Percentiles rank a stretch among this genome's conserved stretches.
Evolutionary conservation across 495 filamentous ascomycete genomes (phyloP).

Genomic region (Copromyces sp.): DNA sequence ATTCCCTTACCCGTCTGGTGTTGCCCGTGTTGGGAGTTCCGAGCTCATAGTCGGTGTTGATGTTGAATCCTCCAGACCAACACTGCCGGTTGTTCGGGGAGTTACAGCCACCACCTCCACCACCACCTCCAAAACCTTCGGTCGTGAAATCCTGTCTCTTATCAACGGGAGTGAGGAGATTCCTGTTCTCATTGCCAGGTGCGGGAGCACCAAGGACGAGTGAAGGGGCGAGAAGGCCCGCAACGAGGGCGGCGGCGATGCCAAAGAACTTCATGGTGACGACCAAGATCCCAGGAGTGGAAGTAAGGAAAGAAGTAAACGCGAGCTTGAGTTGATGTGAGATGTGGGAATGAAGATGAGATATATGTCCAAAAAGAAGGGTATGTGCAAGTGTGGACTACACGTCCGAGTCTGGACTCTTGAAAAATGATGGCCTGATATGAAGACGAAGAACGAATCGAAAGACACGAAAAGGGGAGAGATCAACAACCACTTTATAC

Average conservation of each 20-base stretch:
- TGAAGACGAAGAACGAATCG: not conserved
- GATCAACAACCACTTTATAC: not conserved
- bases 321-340: not conserved
- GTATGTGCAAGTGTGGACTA: not conserved
- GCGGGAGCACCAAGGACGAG: slow-evolving; percentile 10
- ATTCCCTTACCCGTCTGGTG: slow-evolving; percentile 12
- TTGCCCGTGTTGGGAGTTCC: slow-evolving; percentile 20
- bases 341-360: not conserved
- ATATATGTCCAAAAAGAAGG: not conserved
- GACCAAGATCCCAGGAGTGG: not conserved
- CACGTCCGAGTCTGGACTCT: not conserved
- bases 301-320: not conserved
- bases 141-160: not conserved
- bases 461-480: not conserved
- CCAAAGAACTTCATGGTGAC: slow-evolving; percentile 16
- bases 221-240: slow-evolving; percentile 15
- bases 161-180: slow-evolving; percentile 6
- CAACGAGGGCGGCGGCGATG: slow-evolving; percentile 14
- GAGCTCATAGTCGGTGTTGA: slow-evolving; percentile 33
- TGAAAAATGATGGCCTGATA: not conserved
- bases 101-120: slow-evolving; percentile 19
- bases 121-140: not conserved
- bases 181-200: slow-evolving; percentile 1
- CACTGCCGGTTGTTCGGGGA: slow-evolving; percentile 28
- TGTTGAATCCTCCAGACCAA: slow-evolving; percentile 27